Base-by-base conservation (phyloP, 2,329 filamentous ascomycete genomes). In the Sclerotinia borealis region DNA sequence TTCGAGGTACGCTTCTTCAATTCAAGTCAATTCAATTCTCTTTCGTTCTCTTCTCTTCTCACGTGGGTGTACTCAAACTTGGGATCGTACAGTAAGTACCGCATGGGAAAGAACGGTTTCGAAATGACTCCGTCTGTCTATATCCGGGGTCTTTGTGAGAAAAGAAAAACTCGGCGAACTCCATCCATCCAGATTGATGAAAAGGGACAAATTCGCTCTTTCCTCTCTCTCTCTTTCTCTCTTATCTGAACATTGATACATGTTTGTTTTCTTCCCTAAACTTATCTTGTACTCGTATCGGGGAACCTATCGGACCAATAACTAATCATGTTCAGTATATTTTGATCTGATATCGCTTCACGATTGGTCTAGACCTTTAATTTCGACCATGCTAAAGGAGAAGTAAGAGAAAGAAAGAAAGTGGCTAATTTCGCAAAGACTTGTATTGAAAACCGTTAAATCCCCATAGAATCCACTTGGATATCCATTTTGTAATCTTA, bases 391-490 rank as follows among this genome's bases (percentile, higher is more conserved):
- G 47, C 31, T 52, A n/a, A 37, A 22, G 31, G n/a, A 25, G 10
- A 52, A 6, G 49, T 52, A n/a, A 37, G 13, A n/a, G n/a, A 25
- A 17, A 52, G 10, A 59, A 13, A 37, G 34, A 51, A 39, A 50
- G 45, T 51, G 41, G 58, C 45, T 22, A 60, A 60, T 60, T 50
- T 60, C 58, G 58, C 22, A 31, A 22, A 41, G 47, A 43, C 52
- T 52, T 37, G n/a, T 15, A 43, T 58, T 39, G 19, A 34, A 47
- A 43, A 27, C 36, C 31, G 52, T 45, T 31, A 29, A 31, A 58
- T 43, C 52, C 36, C 52, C 36, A 36, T 11, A 36, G 22, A n/a
- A 31, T 51, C 49, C 31, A 51, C 17, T 25, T 50, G 27, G 27
- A 31, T 17, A 17, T 49, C 47, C 27, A 49, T 19, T 31, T 3